Evolutionary conservation across 192 early-diverging fungal species (phyloP).

Genomic region (Rhizophagus prolifer): DNA sequence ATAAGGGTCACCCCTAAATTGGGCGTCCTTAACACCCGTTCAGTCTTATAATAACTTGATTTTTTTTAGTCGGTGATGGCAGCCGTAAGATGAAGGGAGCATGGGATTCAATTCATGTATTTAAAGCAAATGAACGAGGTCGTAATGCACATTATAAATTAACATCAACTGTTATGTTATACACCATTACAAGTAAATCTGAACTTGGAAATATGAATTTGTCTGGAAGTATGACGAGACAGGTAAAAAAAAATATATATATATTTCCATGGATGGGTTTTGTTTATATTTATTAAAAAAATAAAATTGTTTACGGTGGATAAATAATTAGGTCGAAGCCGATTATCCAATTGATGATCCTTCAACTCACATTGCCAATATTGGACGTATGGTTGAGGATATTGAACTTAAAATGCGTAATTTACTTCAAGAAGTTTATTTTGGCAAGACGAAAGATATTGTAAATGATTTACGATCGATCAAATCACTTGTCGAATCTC

Average conservation of each 20-base stretch:
- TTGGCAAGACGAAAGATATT: constrained; percentile 97
- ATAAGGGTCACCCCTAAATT: too few species aligned
- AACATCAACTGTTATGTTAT: constrained; percentile 95
- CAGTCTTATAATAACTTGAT: background rate
- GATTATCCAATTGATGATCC: constrained; percentile 77
- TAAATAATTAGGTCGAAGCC: constrained; percentile 66
- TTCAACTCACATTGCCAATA: constrained; percentile 83
- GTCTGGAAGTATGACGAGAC: constrained; percentile 90
- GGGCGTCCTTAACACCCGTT: too few species aligned
- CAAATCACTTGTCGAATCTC: constrained; percentile 70
- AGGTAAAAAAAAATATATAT: constrained; percentile 47
- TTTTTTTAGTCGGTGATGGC: constrained; percentile 39
- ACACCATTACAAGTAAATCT: constrained; percentile 73
- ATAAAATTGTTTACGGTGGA: background rate
- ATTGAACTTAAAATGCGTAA: constrained; percentile 99
- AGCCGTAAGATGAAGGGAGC: constrained; percentile 80
- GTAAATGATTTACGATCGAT: constrained; percentile 88
- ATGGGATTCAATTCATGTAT: constrained; percentile 99
- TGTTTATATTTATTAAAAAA: background rate
- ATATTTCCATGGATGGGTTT: background rate
- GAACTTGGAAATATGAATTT: constrained; percentile 77
- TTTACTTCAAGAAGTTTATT: constrained; percentile 91
- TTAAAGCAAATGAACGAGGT: constrained; percentile 85
- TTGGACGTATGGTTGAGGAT: constrained; percentile 96
- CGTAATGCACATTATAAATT: constrained; percentile 92